These are phyloP conservation scores for Cryptococcus sp. DNA, from an alignment of 1,284 basidiomycete species.

Conservation along the genomic window DNA sequence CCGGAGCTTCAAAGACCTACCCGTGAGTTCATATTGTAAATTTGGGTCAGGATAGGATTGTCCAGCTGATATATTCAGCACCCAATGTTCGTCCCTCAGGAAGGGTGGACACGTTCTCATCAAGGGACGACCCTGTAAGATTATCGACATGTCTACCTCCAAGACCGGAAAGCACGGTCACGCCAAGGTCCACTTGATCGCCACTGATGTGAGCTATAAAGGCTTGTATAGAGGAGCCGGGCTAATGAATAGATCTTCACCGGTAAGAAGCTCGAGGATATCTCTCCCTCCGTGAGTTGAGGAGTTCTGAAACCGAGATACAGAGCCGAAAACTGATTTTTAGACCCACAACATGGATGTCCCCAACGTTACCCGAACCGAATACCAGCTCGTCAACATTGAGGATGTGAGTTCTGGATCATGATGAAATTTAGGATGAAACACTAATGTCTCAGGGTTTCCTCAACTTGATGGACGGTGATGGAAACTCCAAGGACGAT, in stretches of 20 bases:
- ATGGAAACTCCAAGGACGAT: constrained; percentile 88
- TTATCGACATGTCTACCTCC: constrained; percentile 99
- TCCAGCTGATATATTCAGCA: constrained; percentile 38
- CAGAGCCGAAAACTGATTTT: not conserved
- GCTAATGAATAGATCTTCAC: constrained; percentile 74
- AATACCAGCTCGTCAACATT: constrained; percentile 90
- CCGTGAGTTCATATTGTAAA: constrained; percentile 23
- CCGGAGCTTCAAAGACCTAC: constrained; percentile 83
- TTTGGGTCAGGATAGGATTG: constrained; percentile 24
- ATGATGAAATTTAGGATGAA: constrained; percentile 18
- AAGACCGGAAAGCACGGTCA: constrained; percentile 91
- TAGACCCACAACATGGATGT: constrained; percentile 70
- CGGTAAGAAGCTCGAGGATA: constrained; percentile 95
- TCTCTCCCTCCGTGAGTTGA: constrained; percentile 70
- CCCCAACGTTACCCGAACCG: constrained; percentile 84
- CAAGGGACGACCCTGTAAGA: constrained; percentile 98
- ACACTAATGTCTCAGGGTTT: constrained; percentile 52
- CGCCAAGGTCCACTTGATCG: constrained; percentile 98
- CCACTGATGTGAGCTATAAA: constrained; percentile 75
- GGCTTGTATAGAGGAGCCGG: not conserved
- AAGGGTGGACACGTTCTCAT: constrained; percentile 93
- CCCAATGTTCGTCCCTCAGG: constrained; percentile 96
- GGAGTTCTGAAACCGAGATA: not conserved
- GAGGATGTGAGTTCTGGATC: constrained; percentile 56
- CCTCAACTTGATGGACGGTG: constrained; percentile 88